Evolutionary conservation across 148 eudicot genomes (phyloP), one percentile per base, ranked within the genome.

Genomic region (Dysphania ambrosioides): DNA sequence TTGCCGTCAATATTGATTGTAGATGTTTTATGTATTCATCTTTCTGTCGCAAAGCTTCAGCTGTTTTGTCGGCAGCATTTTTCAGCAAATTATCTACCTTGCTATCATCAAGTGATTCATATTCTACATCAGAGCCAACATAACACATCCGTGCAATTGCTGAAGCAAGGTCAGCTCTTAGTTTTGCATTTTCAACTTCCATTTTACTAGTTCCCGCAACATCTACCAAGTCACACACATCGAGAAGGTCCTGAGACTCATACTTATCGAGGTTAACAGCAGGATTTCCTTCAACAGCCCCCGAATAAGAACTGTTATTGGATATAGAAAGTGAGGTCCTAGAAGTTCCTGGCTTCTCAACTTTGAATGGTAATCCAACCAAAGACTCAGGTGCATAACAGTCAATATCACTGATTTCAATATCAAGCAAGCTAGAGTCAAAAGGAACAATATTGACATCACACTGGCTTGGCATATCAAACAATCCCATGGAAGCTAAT

Each of bases 101-200:
- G 76, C 83, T 80, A 51, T 92, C 96, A 83, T 89, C 93, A 55
- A 84, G 83, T 2, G 85, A 82, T 67, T 82, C 87, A 71, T 80
- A 88, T 36, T 86, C 94, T 24, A 81, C 32, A 27, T 89, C 97
- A 68, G 86, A 79, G 65, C 85, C 61, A 26, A 88, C 80, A 64
- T 90, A 89, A 80, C 97, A 96, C 42, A 90, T 79, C 9, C 79
- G 27, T 11, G 99, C 97, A 78, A 96, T 88, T 60, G 93, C 93
- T 57, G 99, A 90, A 80, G 99, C 99, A 76, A 96, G 94, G 49
- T 92, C 97, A 35, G 97, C 99, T 84, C 88, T 92, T 56, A 96
- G 78, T 59, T 89, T 92, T 36, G 99, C 97, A 83, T 96, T 96
- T 79, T 96, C 97, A 58, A 96, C 99, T 82, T 96, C 97, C 79